phyloP scores from a whole-genome alignment of 2,329 filamentous ascomycete species.

The Neofusicoccum sp. region DNA sequence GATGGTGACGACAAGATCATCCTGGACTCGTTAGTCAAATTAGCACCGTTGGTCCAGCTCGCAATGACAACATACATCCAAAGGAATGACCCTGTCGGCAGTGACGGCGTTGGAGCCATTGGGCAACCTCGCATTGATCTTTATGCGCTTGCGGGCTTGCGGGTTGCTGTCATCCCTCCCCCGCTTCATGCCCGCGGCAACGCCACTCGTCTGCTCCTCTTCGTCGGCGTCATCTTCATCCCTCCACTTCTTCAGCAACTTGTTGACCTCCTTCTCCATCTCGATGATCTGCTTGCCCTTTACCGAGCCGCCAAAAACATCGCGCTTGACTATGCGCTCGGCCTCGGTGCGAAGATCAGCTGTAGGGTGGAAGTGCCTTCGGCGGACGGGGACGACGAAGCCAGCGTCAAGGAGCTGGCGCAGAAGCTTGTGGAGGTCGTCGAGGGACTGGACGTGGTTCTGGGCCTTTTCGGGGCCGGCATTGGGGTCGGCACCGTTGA shows the following conservation, averaged over 20 bases:
- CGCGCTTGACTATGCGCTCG: slow-evolving; percentile 60
- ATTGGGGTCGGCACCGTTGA: slow-evolving; percentile 24
- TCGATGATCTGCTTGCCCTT: slow-evolving; percentile 50
- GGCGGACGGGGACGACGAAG: slow-evolving; percentile 63
- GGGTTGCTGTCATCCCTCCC: slow-evolving; percentile 18
- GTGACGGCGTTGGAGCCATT: slow-evolving; percentile 19
- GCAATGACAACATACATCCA: slow-evolving; percentile 32
- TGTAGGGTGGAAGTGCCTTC: slow-evolving; percentile 51
- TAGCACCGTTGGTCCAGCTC: neutral
- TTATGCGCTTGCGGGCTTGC: slow-evolving; percentile 32
- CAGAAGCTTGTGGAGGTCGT: slow-evolving; percentile 45
- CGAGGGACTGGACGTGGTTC: slow-evolving; percentile 35
- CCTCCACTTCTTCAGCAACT: slow-evolving; percentile 53
- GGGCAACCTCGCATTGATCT: slow-evolving; percentile 25
- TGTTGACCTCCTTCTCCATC: slow-evolving; percentile 62
- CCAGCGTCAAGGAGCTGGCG: slow-evolving; percentile 59
- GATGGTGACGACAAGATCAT: slow-evolving; percentile 70
- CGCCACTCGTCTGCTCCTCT: slow-evolving; percentile 20
- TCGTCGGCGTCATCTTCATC: slow-evolving; percentile 38
- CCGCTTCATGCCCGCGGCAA: slow-evolving; percentile 15
- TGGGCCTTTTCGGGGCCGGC: slow-evolving; percentile 24
- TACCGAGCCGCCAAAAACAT: slow-evolving; percentile 40
- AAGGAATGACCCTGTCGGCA: slow-evolving; percentile 27
- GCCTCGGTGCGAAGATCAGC: slow-evolving; percentile 58
- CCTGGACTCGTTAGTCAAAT: slow-evolving; percentile 47